A percentile compares a stretch with the other conserved stretches of the same genome.
phyloP scores from a whole-genome alignment of 2,329 filamentous ascomycete species.

The Aspergillus fumigatiaffinis region DNA sequence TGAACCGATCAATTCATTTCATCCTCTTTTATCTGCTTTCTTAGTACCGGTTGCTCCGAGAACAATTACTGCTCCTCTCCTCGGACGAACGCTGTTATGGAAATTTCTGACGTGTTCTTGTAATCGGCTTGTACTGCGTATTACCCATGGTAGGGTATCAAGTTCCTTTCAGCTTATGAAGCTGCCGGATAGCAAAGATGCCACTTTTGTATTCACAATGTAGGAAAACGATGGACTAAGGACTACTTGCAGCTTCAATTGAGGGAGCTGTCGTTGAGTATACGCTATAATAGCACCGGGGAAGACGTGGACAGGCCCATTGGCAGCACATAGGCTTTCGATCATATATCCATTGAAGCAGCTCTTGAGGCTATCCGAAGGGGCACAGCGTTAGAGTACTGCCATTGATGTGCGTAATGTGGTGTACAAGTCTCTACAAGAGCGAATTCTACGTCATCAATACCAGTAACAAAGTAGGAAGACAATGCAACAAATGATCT shows the following conservation, averaged over 20 bases:
- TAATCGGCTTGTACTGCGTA: slow-evolving; percentile 2
- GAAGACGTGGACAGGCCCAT: background rate
- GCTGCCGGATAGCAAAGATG: background rate
- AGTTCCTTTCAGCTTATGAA: background rate
- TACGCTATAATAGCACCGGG: background rate
- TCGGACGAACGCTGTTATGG: slow-evolving; percentile 7
- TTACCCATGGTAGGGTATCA: background rate
- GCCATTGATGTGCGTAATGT: background rate
- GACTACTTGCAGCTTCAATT: background rate
- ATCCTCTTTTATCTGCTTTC: background rate
- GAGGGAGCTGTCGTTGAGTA: background rate
- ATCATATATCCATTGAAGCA: background rate
- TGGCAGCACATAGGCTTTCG: background rate
- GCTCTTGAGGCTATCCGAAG: background rate
- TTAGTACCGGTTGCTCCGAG: background rate
- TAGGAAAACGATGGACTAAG: background rate
- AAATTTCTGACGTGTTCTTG: slow-evolving; percentile 11
- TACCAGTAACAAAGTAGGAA: background rate
- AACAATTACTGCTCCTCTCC: background rate
- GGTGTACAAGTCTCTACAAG: background rate
- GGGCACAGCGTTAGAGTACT: background rate
- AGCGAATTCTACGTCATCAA: background rate
- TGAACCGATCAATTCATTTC: background rate
- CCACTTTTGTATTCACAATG: background rate
- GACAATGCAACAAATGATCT: slow-evolving; percentile 24